Evolutionary conservation across 495 filamentous ascomycete species (phyloP), one percentile per base, ranked within the genome.

Genomic region (Penicillium arizonense): DNA sequence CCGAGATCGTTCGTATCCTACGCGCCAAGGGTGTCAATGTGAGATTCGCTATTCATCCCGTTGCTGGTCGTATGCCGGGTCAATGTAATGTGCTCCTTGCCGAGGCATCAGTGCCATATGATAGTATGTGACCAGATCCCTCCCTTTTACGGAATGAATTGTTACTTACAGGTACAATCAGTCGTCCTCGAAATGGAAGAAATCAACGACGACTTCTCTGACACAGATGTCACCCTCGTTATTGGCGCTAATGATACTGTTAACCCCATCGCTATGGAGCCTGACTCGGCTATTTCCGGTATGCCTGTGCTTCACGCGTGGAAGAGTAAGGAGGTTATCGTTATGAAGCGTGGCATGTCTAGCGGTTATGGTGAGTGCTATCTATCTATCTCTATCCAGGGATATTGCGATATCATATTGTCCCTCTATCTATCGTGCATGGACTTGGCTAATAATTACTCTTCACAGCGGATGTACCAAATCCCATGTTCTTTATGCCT

Each of bases 211-310:
- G 88, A 91, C 65, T 93, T 93, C 69, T 60, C 73, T 33, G 86
- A 90, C 34, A 91, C 88, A 0, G 89, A 91, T 57, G 78, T 93
- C n/a, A 89, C 87, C 6, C 78, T 93, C 3, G 88, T 93, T 9
- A 93, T 93, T 57, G 89, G 89, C 4, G 88, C 89, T 10, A 93
- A 93, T 58, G 89, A 93, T 56, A 91, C 88, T 0, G 89, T 93
- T 9, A 93, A 93, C 55, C 89, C 89, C 0, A 91, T 90, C 62
- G 88, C 89, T 4, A 68, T 91, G 52, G 87, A 93, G 63, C 82
- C 85, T 1, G 87, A 87, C 49, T 88, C 85, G 35, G 76, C 87
- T 5, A 91, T 93, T 59, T 88, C 87, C 0, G 89, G 89, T 4
- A 93, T 93, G 89, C 89, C 89, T 5, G 88, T 93, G 23, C 72